Base-by-base conservation (phyloP, 352 stramenopile species). In the Phytopythium ostracodes region DNA sequence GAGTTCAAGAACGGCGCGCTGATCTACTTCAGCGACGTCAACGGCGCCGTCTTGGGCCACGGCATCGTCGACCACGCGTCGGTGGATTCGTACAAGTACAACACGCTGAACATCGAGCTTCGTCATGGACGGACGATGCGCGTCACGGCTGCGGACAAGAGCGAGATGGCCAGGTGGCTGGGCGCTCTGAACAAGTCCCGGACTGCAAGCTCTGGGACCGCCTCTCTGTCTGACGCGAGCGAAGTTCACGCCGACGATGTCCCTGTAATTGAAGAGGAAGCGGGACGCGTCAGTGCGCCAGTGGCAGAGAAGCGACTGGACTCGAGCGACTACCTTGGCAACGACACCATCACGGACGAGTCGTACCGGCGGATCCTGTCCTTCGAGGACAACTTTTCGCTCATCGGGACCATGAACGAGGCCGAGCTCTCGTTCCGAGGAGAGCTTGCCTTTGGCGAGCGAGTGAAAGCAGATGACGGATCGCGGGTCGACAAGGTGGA, bases 261-360 rank as follows among this genome's bases (percentile, higher is more conserved):
- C 22, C 51, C 38, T 27, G 64, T 70, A 60, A 52, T 59, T 2
- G 60, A 76, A 20, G 47, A 52, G 2, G 22, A 68, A 11, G 36
- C 20, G 1, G 22, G 24, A 7, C 20, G 22, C 1, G 2, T 11
- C 36, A 59, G 36, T 24, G 36, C 35, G 20, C 51, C 51, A 14
- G 29, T 20, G 33, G 51, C 1, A 20, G 36, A 31, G 18, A 76
- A 72, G 47, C 77, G 78, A 17, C 77, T 89, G 22, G 63, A 86
- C 25, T 70, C 78, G 42, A 71, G 58, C 31, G 80, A 92, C 55
- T 90, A 92, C 67, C 60, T 92, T 2, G 47, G 64, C 31, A 89
- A 90, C 55, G 80, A 92, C 33, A 79, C 75, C n/a, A 83, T 92
- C 67, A 83, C 71, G 40, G 87, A 92, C 68, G 80, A 92, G 35